phyloP scores from a whole-genome alignment of 2,329 filamentous ascomycete genomes.

The Tothia fuscella region DNA sequence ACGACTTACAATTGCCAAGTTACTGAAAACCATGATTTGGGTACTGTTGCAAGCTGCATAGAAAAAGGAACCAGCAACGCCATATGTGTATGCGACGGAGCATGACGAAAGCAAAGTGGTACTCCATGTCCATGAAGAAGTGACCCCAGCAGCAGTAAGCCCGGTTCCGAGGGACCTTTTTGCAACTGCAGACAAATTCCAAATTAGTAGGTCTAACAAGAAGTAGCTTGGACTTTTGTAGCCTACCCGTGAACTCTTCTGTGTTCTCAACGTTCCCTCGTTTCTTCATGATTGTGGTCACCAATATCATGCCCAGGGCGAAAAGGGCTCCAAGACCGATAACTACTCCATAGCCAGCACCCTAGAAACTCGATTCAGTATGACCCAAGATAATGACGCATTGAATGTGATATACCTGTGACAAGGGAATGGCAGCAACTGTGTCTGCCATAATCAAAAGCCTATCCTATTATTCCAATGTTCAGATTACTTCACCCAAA shows the following conservation, averaged over 20 bases:
- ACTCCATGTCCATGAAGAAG: conserved; percentile 39
- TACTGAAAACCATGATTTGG: conserved; percentile 26
- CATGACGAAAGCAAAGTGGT: conserved; percentile 29
- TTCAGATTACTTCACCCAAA: neutral
- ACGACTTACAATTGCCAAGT: conserved; percentile 13
- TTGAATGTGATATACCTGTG: neutral
- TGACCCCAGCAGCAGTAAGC: conserved; percentile 35
- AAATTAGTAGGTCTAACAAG: conserved; percentile 30
- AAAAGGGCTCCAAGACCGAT: conserved; percentile 9
- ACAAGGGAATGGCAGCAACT: conserved; percentile 1
- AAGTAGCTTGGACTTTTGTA: neutral
- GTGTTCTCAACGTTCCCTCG: conserved; percentile 15
- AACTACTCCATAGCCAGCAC: conserved; percentile 10
- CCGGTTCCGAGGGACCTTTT: conserved; percentile 33
- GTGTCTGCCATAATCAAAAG: neutral
- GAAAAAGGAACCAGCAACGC: conserved; percentile 22
- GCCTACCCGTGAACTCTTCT: conserved; percentile 37
- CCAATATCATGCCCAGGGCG: conserved; percentile 15
- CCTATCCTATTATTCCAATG: too few species aligned
- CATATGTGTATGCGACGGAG: conserved; percentile 31
- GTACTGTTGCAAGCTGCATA: conserved; percentile 28
- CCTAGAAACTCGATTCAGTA: neutral
- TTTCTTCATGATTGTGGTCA: conserved; percentile 20
- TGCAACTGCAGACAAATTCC: conserved; percentile 20
- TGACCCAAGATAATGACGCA: neutral